These are phyloP conservation scores for Rhodotorula babjevae DNA, from an alignment of 768 basidiomycete genomes.

Conservation along the genomic window DNA sequence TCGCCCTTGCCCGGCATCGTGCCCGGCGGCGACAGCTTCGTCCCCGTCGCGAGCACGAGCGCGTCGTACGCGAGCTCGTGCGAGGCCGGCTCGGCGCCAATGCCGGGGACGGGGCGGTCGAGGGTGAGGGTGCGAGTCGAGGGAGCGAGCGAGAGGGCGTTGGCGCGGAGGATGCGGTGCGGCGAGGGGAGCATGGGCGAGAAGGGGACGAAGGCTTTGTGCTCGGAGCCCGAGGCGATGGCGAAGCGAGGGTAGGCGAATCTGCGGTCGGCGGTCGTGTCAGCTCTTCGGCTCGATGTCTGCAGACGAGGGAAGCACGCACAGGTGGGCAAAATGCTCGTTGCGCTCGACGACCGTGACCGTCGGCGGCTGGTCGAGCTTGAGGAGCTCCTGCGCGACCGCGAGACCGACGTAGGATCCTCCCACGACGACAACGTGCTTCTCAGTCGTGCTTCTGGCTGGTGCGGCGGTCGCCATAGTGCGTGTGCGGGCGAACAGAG, in stretches of 20 bases:
- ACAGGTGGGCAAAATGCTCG: conserved; percentile 41
- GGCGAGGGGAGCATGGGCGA: conserved; percentile 11
- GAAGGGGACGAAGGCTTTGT: conserved; percentile 65
- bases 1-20: conserved; percentile 20
- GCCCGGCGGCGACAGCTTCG: conserved; percentile 36
- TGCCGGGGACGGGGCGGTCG: background rate
- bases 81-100: background rate
- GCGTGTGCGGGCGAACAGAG: background rate
- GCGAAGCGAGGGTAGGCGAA: conserved; percentile 61
- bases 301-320: background rate
- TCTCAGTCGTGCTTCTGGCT: conserved; percentile 33
- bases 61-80: conserved; percentile 55
- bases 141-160: conserved; percentile 10
- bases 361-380: conserved; percentile 51
- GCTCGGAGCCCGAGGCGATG: conserved; percentile 59
- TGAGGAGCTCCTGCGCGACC: conserved; percentile 23
- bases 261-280: conserved; percentile 46
- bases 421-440: conserved; percentile 56
- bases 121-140: conserved; percentile 9
- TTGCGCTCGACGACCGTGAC: conserved; percentile 61
- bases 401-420: conserved; percentile 56
- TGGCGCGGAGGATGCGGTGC: conserved; percentile 19
- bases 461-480: background rate
- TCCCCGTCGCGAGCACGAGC: conserved; percentile 61
- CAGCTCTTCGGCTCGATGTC: accelerated